Evolutionary conservation across 208 protist genomes (phyloP).

Genomic region (Leishmania martiniquensis): DNA sequence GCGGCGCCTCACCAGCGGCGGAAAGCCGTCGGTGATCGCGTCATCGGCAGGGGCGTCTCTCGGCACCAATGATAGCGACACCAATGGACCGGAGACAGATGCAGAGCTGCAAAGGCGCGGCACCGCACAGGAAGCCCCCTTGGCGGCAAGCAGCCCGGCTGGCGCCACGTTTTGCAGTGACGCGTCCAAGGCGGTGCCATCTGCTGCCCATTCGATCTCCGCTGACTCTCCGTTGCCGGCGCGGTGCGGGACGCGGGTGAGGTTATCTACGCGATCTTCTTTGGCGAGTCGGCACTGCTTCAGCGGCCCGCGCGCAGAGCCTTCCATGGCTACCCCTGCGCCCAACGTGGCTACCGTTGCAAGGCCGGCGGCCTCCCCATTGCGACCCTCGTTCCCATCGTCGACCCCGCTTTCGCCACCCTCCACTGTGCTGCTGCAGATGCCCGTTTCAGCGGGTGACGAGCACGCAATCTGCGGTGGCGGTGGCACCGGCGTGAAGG

Average conservation of each 20-base stretch:
- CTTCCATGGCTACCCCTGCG: background rate
- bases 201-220: background rate
- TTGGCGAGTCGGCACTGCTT: background rate
- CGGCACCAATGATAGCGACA: background rate
- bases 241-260: background rate
- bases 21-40: background rate
- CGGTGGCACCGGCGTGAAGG: background rate
- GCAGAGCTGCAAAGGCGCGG: background rate
- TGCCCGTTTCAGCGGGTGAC: background rate
- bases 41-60: background rate
- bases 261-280: background rate
- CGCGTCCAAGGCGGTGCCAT: background rate
- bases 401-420: slow-evolving; percentile 1
- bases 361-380: background rate
- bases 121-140: background rate
- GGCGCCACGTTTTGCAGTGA: no score
- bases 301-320: background rate
- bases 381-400: background rate
- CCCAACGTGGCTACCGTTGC: background rate
- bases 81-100: background rate
- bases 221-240: background rate
- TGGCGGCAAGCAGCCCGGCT: background rate
- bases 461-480: no score
- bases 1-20: background rate
- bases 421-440: background rate